Percentiles rank a stretch among this genome's conserved stretches.
Evolutionary conservation across 306 rosid species (phyloP).

Genomic region (Lablab purpureus): DNA sequence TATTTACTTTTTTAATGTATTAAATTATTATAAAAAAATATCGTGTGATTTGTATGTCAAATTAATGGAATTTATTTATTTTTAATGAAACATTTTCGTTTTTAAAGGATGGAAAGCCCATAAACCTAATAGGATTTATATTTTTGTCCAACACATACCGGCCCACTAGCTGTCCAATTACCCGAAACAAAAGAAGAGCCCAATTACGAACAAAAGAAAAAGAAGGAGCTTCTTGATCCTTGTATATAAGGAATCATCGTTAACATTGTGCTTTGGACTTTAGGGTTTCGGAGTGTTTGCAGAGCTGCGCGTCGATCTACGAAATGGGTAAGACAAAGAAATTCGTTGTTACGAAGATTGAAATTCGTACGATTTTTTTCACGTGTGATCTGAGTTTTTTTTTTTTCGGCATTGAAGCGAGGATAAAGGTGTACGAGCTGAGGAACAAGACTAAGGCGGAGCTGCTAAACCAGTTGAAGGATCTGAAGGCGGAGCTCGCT

Average conservation of each 20-base stretch:
- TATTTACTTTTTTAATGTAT: too few species aligned
- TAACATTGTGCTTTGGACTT: neutral
- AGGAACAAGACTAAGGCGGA: conserved; percentile 79
- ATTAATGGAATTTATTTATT: too few species aligned
- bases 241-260: conserved; percentile 22
- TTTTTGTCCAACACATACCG: neutral
- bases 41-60: too few species aligned
- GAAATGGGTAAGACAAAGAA: conserved; percentile 51
- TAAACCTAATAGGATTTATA: neutral
- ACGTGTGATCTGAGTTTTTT: neutral
- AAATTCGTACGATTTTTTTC: neutral
- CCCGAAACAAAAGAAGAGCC: neutral
- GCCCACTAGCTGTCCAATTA: neutral
- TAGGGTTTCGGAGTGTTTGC: conserved; percentile 49
- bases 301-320: conserved; percentile 18
- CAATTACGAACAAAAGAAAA: neutral
- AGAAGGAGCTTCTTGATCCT: neutral
- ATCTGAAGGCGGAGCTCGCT: conserved; percentile 89
- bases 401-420: conserved; percentile 57
- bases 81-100: too few species aligned
- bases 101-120: neutral
- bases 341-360: neutral
- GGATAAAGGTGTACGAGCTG: conserved; percentile 91
- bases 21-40: too few species aligned
- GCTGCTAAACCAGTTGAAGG: conserved; percentile 77